A percentile compares a stretch with the other conserved stretches of the same genome.
phyloP scores from a whole-genome alignment of 2,329 filamentous ascomycete species.

The Dothiorella sarmentorum region DNA sequence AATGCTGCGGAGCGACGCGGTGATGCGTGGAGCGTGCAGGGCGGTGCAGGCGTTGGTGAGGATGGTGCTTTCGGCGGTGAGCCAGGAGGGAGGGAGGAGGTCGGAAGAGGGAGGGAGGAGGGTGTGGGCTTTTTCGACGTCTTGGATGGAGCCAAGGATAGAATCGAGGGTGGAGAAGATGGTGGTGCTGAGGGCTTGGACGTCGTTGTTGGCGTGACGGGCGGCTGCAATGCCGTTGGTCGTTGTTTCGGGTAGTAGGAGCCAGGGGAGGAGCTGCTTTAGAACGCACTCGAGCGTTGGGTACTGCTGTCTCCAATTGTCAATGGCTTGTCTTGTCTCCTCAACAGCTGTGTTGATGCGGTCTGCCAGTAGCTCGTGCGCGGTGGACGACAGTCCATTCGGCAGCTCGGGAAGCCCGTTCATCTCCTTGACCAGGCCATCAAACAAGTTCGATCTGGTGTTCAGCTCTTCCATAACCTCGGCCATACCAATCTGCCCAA shows the following conservation, averaged over 20 bases:
- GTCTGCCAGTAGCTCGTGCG: neutral
- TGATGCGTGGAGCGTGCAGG: constrained; percentile 58
- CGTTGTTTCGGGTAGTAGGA: neutral
- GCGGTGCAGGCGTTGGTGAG: constrained; percentile 49
- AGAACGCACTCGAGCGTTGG: neutral
- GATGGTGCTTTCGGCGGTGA: constrained; percentile 49
- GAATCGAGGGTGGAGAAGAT: constrained; percentile 67
- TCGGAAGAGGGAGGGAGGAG: constrained; percentile 58
- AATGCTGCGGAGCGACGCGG: constrained; percentile 42
- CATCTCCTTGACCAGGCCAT: neutral
- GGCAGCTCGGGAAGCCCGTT: neutral
- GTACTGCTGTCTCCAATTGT: neutral
- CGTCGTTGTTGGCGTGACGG: neutral
- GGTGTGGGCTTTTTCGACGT: constrained; percentile 56
- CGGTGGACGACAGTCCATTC: neutral
- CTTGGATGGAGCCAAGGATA: constrained; percentile 76
- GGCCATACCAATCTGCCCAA: constrained; percentile 46
- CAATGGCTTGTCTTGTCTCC: neutral
- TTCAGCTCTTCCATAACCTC: constrained; percentile 10
- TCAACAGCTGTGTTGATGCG: neutral
- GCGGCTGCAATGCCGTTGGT: neutral
- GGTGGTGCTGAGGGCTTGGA: constrained; percentile 52
- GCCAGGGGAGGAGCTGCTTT: neutral
- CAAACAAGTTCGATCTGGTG: neutral
- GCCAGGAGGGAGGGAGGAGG: constrained; percentile 57